Evolutionary conservation across 192 early-diverging fungal species (phyloP), one percentile per base, ranked within the genome.

Genomic region (Umbelopsis ramanniana): DNA sequence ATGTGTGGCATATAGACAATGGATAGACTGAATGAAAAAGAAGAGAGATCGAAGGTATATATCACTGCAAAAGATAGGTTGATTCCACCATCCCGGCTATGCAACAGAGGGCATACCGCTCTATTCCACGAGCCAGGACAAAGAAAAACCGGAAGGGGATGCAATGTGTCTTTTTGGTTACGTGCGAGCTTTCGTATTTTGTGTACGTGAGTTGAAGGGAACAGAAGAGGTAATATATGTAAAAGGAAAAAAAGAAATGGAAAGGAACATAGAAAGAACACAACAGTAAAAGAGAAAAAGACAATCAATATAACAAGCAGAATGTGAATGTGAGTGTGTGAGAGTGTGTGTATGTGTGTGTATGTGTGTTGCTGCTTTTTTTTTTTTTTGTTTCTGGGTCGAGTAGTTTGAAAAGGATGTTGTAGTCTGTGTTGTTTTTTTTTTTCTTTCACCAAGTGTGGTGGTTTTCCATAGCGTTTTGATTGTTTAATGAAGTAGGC

Each of bases 161-260:
- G 55, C 55, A 60, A 35, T 60, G 29, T 63, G 57, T 63, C 57
- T 63, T 63, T 63, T 35, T 54, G 22, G 57, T 29, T 63, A 63
- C 33, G 57, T 63, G 57, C 17, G 57, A 63, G 57, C 26, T 29
- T 63, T 63, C 57, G 33, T 37, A 15, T 60, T 60, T 60, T 60
- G 26, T 63, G 57, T 63, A 63, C 17, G 57, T 38, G 57, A 12
- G 57, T 12, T 22, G 57, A 19, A 12, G 29, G 23, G 57, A 37
- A 15, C 5, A 15, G 10, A 35, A 63, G 57, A 29, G 26, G 23
- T 29, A 63, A 63, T 63, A 63, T 63, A 63, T 63, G 35, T 17
- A 35, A 37, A 11, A 33, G 15, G 15, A 26, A 60, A 24, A 37
- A 29, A 63, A 63, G 33, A 63, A 60, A 63, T 35, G 11, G 26